Evolutionary conservation across 140 eudicot genomes (phyloP), one percentile per base, ranked within the genome.

Genomic region (Erigeron philadelphicus): DNA sequence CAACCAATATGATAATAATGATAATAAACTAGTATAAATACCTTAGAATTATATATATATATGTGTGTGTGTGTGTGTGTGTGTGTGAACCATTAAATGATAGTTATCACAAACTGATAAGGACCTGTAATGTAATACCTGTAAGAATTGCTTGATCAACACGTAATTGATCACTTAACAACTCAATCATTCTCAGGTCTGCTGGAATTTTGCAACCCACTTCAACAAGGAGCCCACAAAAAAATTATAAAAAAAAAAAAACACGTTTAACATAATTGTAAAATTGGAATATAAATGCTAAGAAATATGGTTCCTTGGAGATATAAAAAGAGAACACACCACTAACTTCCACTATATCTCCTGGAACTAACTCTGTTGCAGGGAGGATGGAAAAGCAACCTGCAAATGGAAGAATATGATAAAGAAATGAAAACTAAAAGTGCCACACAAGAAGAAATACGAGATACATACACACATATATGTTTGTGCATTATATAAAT

Each of bases 121-220:
- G 47, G 40, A 21, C 42, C 44, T 11, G 19, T 44, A 56, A 65
- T 52, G 71, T 50, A 53, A 64, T 78, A 93, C 98, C 98, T 65
- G 98, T 93, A 76, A 93, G 96, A 77, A 93, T 93, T 12, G 98
- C 98, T 85, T 93, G 98, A 84, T 93, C 98, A 61, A 93, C 94
- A 47, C 94, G 98, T 69, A 93, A 67, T 1, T 81, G 93, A 72
- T 93, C 95, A 67, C 88, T 89, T 72, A 84, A 74, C 84, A 93
- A 71, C 74, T 93, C 98, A 58, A 93, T 82, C 96, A 86, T 89
- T 74, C 98, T 84, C 90, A 93, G 73, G 77, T 93, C 98, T 52
- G 98, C 98, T 53, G 98, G 98, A 81, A 93, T 79, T 74, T 93
- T 85, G 84, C 96, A 89, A 13, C 98, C 98, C 76, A 93, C 98